A percentile compares a stretch with the other conserved stretches of the same genome.
Conservation (phyloP, 169 alveolate genomes). For the Blepharisma undulans region DNA sequence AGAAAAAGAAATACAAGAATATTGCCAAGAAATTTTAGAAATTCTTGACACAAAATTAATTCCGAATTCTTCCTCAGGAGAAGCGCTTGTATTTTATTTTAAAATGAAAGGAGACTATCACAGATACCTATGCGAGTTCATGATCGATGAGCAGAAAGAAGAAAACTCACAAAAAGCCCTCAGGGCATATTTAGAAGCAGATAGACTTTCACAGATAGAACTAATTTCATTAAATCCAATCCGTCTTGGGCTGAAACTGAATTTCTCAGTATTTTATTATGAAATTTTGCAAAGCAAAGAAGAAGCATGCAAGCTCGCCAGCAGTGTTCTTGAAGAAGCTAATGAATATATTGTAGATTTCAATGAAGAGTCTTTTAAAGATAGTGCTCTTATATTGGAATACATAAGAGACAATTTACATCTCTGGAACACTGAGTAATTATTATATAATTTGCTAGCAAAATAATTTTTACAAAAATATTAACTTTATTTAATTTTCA, state of each 20-base stretch:
- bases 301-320: not conserved
- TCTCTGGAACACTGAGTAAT: constrained; percentile 75
- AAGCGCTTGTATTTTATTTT: constrained; percentile 95
- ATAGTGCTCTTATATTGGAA: constrained; percentile 71
- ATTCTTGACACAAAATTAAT: constrained; percentile 89
- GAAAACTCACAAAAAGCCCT: constrained; percentile 95
- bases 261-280: constrained; percentile 98
- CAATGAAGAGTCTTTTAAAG: constrained; percentile 92
- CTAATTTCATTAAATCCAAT: constrained; percentile 94
- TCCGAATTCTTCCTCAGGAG: constrained; percentile 89
- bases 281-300: constrained; percentile 82
- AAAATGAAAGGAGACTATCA: constrained; percentile 99
- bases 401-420: constrained; percentile 77
- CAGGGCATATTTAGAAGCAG: not conserved
- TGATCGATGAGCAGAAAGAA: constrained; percentile 93
- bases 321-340: not conserved
- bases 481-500: not conserved
- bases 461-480: too few species aligned
- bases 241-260: constrained; percentile 96
- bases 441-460: not conserved
- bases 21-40: constrained; percentile 68
- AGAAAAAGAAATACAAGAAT: constrained; percentile 73
- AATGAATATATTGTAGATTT: not conserved
- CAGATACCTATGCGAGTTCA: constrained; percentile 51
- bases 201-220: constrained; percentile 69